Base-by-base conservation (phyloP, 805 yeast species). In the Candida germanica region DNA sequence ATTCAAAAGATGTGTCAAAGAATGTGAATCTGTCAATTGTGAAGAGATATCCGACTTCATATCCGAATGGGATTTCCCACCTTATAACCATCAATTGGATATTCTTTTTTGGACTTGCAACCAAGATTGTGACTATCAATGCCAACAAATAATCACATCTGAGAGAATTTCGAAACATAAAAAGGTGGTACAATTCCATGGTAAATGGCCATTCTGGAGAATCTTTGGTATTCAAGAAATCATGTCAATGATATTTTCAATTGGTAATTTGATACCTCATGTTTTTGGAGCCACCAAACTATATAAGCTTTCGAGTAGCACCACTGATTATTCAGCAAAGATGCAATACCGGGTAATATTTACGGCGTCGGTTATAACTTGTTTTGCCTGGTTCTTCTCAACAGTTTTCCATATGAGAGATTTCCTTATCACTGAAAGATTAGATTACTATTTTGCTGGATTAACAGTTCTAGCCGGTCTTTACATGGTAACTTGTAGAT, bases 161-260 rank as follows among this genome's bases (percentile, higher is more conserved):
- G 64, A 73, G 25, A 66, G 95, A 15, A 59, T 63, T 11, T 46
- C 39, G 0, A 45, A 59, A 2, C 67, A 71, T n/a, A 69, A 73
- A 40, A 80, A 78, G 38, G 64, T 87, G 0, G 71, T 72, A 26
- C 98, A 93, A 57, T 93, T 87, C 61, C 96, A 93, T 58, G 98
- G 98, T 0, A 93, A 93, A 63, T 93, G 98, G 98, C 98, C 98
- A 2, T 93, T 93, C 51, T 43, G 67, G 12, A 70, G 98, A 33
- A 53, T 84, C 0, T 59, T 72, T n/a, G 95, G 95, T 0, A 65
- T 83, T 9, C 98, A 93, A 58, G 98, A 93, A 55, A 63, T 87
- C 0, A 85, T 81, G 16, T 82, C 94, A 10, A 79, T 84, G 1
- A 14, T 87, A 1, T 91, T 93, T 57, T 84, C 95, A n/a, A n/a